A percentile compares a stretch with the other conserved stretches of the same genome.
Evolutionary conservation across 345 rosid genomes (phyloP).

Genomic region (Heritiera fomes): DNA sequence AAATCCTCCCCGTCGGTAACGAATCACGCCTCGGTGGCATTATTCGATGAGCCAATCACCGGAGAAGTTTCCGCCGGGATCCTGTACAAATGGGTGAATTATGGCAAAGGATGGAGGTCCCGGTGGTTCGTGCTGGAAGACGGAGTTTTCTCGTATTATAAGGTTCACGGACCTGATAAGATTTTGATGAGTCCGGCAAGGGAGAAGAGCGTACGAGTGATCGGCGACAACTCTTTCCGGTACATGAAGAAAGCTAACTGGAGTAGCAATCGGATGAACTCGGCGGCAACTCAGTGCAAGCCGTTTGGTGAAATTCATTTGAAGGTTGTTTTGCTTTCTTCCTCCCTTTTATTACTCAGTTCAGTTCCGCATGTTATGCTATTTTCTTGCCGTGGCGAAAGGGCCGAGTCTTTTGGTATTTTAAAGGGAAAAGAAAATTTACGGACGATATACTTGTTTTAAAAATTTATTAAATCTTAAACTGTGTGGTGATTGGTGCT

Average conservation of each 20-base stretch:
- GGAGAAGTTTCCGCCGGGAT: conserved; percentile 57
- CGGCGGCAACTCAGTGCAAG: conserved; percentile 52
- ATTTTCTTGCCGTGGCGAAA: conserved; percentile 12
- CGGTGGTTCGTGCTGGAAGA: conserved; percentile 81
- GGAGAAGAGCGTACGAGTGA: conserved; percentile 60
- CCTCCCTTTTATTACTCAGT: neutral
- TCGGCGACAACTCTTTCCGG: conserved; percentile 83
- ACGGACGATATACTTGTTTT: neutral
- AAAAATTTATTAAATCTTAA: neutral
- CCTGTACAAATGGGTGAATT: conserved; percentile 94
- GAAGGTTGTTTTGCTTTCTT: conserved; percentile 53
- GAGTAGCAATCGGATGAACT: conserved; percentile 37
- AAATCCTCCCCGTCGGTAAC: conserved; percentile 27
- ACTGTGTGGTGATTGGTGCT: conserved; percentile 10
- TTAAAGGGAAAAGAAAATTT: conserved; percentile 1
- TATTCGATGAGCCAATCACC: conserved; percentile 21
- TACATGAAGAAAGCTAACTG: conserved; percentile 72
- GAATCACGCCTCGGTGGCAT: conserved; percentile 24
- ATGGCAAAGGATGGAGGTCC: conserved; percentile 92
- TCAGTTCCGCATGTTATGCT: neutral
- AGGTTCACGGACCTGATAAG: conserved; percentile 94
- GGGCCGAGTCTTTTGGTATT: conserved; percentile 16
- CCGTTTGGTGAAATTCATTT: conserved; percentile 92
- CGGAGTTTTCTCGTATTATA: conserved; percentile 60
- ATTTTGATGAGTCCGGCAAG: conserved; percentile 64